Base-by-base conservation (phyloP, 768 basidiomycete genomes). In the Auricularia heimuer region DNA sequence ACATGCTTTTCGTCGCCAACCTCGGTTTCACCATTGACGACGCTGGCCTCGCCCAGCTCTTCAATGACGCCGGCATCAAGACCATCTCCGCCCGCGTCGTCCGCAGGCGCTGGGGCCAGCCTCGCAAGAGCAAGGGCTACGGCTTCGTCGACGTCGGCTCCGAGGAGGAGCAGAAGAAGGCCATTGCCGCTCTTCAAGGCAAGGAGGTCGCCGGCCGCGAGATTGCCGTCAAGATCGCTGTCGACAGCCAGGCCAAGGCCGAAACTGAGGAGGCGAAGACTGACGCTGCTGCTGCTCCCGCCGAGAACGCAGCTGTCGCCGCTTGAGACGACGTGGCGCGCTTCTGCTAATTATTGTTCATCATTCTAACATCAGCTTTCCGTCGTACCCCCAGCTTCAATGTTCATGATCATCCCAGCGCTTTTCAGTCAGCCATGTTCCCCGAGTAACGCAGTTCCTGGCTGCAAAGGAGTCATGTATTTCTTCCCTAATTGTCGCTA, bases 131-230 rank as follows among this genome's bases (percentile, higher is more conserved):
- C 83, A 96, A 96, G 78, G 96, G 96, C 65, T 98, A 95, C 76
- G 96, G 94, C 63, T 99, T 99, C 73, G 96, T 99, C 73, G 95
- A 98, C 70, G 92, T 97, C 68, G 92, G 90, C 67, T 79, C 80
- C 69, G 88, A 94, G 76, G 90, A 86, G 70, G 87, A 94, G 77
- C 96, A 99, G 80, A 76, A 87, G 75, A 93, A 94, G 80, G 96
- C 94, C 63, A 89, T 99, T 68, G 85, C 85, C 65, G 85, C 85
- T 69, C 83, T 94, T 67, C 83, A 94, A 70, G 94, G 92, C 74
- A 92, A 92, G 76, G 89, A 96, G 67, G 79, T 99, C 65, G 87
- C 85, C 58, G 94, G 92, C 62, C 83, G 96, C 70, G 74, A 83
- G 68, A 88, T 99, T 73, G 90, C 90, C 67, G 92, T 98, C 80